Conservation (phyloP, 257 asterid genomes). For the Nicotiana benthamiana region DNA sequence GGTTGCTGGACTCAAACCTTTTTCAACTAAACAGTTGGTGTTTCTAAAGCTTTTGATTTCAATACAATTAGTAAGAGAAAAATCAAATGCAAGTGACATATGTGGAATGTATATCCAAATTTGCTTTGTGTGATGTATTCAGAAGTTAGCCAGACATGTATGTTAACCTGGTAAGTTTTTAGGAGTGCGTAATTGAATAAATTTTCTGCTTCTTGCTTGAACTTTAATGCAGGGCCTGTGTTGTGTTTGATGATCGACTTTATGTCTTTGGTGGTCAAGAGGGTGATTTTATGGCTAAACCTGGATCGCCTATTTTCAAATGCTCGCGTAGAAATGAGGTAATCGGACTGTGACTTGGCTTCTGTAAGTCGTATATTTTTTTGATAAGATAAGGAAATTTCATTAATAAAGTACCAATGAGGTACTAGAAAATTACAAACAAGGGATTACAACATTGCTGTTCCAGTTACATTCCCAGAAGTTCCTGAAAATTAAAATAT, state of each 20-base stretch:
- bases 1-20: neutral
- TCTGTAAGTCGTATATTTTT: neutral
- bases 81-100: neutral
- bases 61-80: neutral
- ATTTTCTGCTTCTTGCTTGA: conserved; percentile 4
- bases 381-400: neutral
- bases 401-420: neutral
- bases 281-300: conserved; percentile 95
- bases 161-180: neutral
- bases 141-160: neutral
- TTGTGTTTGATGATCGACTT: conserved; percentile 56
- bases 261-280: conserved; percentile 86
- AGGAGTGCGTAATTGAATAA: neutral
- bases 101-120: too few species aligned
- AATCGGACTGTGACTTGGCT: conserved; percentile 5
- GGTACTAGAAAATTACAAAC: neutral
- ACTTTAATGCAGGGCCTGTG: conserved; percentile 58
- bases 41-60: neutral
- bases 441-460: neutral
- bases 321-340: conserved; percentile 93
- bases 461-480: neutral
- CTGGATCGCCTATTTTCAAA: conserved; percentile 88
- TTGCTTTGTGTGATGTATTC: neutral
- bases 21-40: neutral
- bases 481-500: neutral